Evolutionary conservation across 2,329 filamentous ascomycete genomes (phyloP).

Genomic region (Aspergillus tamarii): DNA sequence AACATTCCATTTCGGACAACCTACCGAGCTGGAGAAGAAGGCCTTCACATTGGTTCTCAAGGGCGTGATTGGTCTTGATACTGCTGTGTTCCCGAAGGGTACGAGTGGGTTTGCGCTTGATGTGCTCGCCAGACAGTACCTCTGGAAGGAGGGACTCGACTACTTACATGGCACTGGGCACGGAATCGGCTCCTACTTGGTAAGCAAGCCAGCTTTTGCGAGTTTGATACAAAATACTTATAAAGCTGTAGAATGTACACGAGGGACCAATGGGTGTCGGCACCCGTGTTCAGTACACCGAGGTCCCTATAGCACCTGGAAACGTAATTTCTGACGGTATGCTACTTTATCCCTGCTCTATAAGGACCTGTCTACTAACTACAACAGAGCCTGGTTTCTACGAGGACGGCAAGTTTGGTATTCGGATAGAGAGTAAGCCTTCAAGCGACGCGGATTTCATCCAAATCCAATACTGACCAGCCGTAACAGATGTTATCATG

Average conservation of each 20-base stretch:
- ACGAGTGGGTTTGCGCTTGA: conserved; percentile 94
- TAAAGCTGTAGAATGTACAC: conserved; percentile 71
- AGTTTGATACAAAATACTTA: conserved; percentile 20
- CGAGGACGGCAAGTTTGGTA: conserved; percentile 91
- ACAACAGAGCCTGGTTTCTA: conserved; percentile 85
- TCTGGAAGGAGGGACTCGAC: conserved; percentile 92
- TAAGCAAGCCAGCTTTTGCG: conserved; percentile 24
- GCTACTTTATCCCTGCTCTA: conserved; percentile 7
- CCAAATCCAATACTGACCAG: conserved; percentile 7
- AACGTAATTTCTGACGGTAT: conserved; percentile 85
- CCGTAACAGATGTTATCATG: conserved; percentile 71
- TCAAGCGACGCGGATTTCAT: neutral
- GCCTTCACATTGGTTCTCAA: conserved; percentile 94
- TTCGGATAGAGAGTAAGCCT: conserved; percentile 79
- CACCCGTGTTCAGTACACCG: conserved; percentile 85
- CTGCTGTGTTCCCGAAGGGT: conserved; percentile 87
- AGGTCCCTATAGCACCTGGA: conserved; percentile 85
- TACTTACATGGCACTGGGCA: conserved; percentile 97
- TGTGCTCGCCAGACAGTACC: conserved; percentile 80
- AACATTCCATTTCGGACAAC: conserved; percentile 87
- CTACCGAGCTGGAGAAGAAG: conserved; percentile 79
- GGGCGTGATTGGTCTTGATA: conserved; percentile 86
- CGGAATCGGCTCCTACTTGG: conserved; percentile 86
- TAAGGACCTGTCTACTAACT: conserved; percentile 18
- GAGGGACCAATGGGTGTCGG: conserved; percentile 97